Conservation (phyloP, 1,139 yeast genomes). For the Diutina pseudorugosa region DNA sequence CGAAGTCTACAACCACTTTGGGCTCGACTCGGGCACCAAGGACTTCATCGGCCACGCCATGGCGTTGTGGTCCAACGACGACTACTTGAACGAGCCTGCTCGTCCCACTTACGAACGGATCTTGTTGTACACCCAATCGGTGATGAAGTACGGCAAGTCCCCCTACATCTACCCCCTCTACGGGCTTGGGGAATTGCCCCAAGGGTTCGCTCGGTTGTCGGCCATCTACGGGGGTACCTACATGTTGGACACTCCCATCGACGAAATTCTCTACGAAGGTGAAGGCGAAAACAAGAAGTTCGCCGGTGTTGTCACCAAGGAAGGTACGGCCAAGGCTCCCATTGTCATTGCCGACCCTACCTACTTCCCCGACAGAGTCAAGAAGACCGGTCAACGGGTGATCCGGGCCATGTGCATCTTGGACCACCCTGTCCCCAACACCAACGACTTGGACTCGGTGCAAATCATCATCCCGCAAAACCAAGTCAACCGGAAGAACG, state of each 20-base stretch:
- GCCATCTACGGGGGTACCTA: conserved; percentile 98
- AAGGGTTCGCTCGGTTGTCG: conserved; percentile 92
- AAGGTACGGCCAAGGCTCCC: conserved; percentile 87
- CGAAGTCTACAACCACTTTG: conserved; percentile 79
- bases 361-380: conserved; percentile 85
- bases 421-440: conserved; percentile 81
- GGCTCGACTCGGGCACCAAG: conserved; percentile 85
- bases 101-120: conserved; percentile 86
- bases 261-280: conserved; percentile 66
- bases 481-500: conserved; percentile 87
- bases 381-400: conserved; percentile 74
- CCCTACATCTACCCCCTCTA: conserved; percentile 94
- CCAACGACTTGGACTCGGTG: conserved; percentile 74
- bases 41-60: conserved; percentile 97
- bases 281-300: conserved; percentile 45
- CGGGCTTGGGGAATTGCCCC: conserved; percentile 96
- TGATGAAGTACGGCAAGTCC: conserved; percentile 76
- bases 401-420: conserved; percentile 92
- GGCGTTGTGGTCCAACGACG: conserved; percentile 95
- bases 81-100: conserved; percentile 79
- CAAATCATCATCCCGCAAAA: conserved; percentile 95
- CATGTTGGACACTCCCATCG: conserved; percentile 94
- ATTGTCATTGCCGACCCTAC: conserved; percentile 97
- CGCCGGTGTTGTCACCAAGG: conserved; percentile 79
- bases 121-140: conserved; percentile 75